Conservation (phyloP, 495 filamentous ascomycete species). For the Mytilinidion resinicola region DNA sequence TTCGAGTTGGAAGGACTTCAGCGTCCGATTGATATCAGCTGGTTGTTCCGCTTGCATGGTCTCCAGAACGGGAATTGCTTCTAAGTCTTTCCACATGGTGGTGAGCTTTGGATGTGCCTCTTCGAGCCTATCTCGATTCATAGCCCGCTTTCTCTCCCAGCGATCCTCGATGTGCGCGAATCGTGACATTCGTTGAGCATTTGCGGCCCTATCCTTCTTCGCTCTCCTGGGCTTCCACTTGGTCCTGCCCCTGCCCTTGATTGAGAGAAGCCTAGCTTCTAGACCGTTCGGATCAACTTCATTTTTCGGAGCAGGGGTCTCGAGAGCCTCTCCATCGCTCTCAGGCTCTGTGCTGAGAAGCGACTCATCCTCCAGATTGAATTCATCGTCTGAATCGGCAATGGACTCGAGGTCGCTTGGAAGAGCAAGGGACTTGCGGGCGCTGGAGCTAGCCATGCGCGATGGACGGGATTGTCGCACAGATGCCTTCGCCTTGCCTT, state of each 20-base stretch:
- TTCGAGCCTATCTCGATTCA: slow-evolving; percentile 62
- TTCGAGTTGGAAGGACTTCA: slow-evolving; percentile 90
- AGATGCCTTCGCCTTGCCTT: slow-evolving; percentile 21
- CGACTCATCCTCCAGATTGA: slow-evolving; percentile 7
- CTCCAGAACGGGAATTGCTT: slow-evolving; percentile 57
- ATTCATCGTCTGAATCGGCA: background rate
- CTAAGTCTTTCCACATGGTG: slow-evolving; percentile 78
- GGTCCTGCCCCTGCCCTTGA: background rate
- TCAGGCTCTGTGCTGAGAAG: slow-evolving; percentile 2
- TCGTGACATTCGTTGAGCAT: background rate
- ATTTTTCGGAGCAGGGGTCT: too few species aligned
- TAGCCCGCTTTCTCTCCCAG: slow-evolving; percentile 32
- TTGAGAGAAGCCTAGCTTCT: too few species aligned
- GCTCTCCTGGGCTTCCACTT: background rate
- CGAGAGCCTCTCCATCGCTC: slow-evolving; percentile 7
- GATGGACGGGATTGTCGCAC: slow-evolving; percentile 1
- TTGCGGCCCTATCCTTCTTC: slow-evolving; percentile 7
- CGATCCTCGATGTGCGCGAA: slow-evolving; percentile 30
- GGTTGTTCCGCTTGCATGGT: slow-evolving; percentile 69
- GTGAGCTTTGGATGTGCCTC: slow-evolving; percentile 65
- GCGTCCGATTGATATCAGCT: slow-evolving; percentile 62
- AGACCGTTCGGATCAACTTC: too few species aligned
- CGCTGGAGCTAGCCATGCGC: slow-evolving; percentile 14
- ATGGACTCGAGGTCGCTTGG: background rate
- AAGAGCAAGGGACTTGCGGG: slow-evolving; percentile 2